Evolutionary conservation across 164 flowering plant genomes (phyloP).

Genomic region (Dillenia suffruticosa): DNA sequence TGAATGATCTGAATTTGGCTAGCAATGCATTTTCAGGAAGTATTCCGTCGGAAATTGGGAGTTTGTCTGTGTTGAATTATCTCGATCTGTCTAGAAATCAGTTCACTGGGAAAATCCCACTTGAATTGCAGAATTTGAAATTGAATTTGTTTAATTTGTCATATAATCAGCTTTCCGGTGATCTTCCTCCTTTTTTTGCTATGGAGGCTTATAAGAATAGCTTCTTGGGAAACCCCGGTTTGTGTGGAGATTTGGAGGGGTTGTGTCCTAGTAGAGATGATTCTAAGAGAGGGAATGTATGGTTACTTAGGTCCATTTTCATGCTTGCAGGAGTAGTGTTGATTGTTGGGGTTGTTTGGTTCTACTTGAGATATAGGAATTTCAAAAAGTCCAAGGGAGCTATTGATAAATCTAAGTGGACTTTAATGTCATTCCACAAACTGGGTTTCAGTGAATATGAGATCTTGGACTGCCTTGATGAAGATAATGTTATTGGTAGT

Average conservation of each 20-base stretch:
- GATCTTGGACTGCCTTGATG: conserved; percentile 60
- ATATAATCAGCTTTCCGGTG: conserved; percentile 46
- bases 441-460: conserved; percentile 60
- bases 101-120: conserved; percentile 52
- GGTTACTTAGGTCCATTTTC: conserved; percentile 48
- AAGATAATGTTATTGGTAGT: conserved; percentile 64
- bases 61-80: conserved; percentile 44
- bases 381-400: conserved; percentile 36
- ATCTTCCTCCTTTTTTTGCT: conserved; percentile 44
- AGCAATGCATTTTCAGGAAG: conserved; percentile 42
- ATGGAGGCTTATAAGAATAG: conserved; percentile 41
- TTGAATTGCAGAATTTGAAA: conserved; percentile 53
- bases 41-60: conserved; percentile 53
- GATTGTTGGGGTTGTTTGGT: conserved; percentile 44
- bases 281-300: conserved; percentile 32
- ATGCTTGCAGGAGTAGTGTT: conserved; percentile 42
- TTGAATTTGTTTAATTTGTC: conserved; percentile 63
- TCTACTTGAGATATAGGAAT: conserved; percentile 40
- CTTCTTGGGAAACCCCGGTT: conserved; percentile 64
- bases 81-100: conserved; percentile 60
- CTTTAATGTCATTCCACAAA: conserved; percentile 67
- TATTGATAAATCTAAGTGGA: conserved; percentile 64
- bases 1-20: conserved; percentile 56
- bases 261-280: conserved; percentile 30
- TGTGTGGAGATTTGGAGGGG: conserved; percentile 48